Percentiles rank a stretch among this genome's conserved stretches.
Evolutionary conservation across 352 stramenopile species (phyloP).

Genomic region (Phytophthora crassamura): DNA sequence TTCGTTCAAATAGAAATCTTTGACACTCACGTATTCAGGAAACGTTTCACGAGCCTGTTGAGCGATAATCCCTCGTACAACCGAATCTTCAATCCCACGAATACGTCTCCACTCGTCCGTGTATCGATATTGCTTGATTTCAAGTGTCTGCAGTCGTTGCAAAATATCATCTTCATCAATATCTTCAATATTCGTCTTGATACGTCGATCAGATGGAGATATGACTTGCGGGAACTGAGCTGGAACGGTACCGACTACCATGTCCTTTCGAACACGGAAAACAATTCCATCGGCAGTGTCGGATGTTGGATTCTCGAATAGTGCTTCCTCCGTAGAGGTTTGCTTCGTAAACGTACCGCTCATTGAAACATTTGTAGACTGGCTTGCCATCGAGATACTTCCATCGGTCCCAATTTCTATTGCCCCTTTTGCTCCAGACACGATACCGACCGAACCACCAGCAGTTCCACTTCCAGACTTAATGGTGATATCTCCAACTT

Average conservation of each 20-base stretch:
- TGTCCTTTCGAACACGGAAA: constrained; percentile 47
- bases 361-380: constrained; percentile 24
- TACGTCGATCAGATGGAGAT: constrained; percentile 92
- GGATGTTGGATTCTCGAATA: constrained; percentile 33
- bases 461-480: constrained; percentile 17
- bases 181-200: constrained; percentile 91
- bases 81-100: constrained; percentile 70
- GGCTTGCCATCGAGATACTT: constrained; percentile 17
- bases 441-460: constrained; percentile 37
- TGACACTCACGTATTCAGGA: constrained; percentile 85
- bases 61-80: constrained; percentile 89
- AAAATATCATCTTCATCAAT: constrained; percentile 90
- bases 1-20: constrained; percentile 76
- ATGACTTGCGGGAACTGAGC: constrained; percentile 87
- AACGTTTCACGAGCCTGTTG: constrained; percentile 77
- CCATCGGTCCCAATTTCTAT: constrained; percentile 33
- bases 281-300: constrained; percentile 41
- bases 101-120: constrained; percentile 89
- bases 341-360: constrained; percentile 30
- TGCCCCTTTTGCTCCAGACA: constrained; percentile 27
- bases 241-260: constrained; percentile 67
- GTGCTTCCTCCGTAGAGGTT: constrained; percentile 22
- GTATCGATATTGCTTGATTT: constrained; percentile 92
- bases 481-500: constrained; percentile 15
- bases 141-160: constrained; percentile 83